Conservation (phyloP, 225 moss, liverwort and hornwort genomes). For the Antitrichia curtipendula region DNA sequence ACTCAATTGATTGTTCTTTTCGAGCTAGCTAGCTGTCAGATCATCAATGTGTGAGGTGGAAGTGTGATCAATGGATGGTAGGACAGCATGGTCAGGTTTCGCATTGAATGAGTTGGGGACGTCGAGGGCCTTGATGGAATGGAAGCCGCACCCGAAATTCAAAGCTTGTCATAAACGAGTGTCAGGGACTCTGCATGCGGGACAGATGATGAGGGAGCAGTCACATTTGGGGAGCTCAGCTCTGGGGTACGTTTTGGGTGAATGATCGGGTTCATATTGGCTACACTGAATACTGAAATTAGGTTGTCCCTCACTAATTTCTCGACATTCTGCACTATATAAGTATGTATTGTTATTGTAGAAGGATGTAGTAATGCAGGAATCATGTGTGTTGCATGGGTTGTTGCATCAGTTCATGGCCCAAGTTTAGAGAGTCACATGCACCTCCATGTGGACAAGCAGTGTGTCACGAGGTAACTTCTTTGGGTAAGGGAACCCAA, state of each 20-base stretch:
- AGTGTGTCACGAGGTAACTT: too few relatives aligned
- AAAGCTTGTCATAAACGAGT: slow-evolving; percentile 7
- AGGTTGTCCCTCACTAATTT: too few relatives aligned
- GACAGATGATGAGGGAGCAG: not conserved
- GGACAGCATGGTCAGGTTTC: not conserved
- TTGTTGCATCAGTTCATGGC: too few relatives aligned
- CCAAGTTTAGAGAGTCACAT: too few relatives aligned
- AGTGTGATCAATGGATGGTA: not conserved
- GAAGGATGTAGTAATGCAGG: too few relatives aligned
- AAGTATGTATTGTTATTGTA: too few relatives aligned
- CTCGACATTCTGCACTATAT: too few relatives aligned
- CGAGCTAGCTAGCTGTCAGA: not conserved
- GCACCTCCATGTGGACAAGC: too few relatives aligned
- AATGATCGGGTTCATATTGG: too few relatives aligned
- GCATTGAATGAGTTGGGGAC: not conserved
- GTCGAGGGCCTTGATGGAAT: not conserved
- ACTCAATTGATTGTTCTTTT: not conserved
- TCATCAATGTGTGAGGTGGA: slow-evolving; percentile 5
- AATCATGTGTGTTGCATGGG: too few relatives aligned
- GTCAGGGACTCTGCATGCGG: not conserved
- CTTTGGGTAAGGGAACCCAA: too few relatives aligned
- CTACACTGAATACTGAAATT: too few relatives aligned
- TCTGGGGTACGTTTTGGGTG: not conserved
- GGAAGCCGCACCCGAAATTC: slow-evolving; percentile 13
- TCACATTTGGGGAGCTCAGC: not conserved